phyloP scores from a whole-genome alignment of 768 basidiomycete genomes.

The Hemileccinum impolitum region DNA sequence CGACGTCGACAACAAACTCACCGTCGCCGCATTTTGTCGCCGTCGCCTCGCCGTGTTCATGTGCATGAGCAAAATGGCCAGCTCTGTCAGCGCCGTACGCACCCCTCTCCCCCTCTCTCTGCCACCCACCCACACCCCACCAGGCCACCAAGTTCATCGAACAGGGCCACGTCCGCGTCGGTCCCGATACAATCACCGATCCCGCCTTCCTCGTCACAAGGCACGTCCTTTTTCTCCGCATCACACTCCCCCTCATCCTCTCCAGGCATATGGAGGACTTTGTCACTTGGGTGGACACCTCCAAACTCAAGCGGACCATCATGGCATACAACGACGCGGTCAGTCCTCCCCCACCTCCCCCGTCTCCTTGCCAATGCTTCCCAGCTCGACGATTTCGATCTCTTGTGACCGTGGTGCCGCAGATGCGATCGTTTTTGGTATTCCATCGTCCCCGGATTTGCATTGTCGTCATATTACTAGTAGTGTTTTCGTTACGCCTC shows the following conservation, averaged over 20 bases:
- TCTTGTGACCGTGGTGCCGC: conserved; percentile 58
- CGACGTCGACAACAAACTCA: conserved; percentile 91
- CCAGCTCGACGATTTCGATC: conserved; percentile 92
- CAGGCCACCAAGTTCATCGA: conserved; percentile 97
- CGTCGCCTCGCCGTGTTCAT: conserved; percentile 89
- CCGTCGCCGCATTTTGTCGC: conserved; percentile 92
- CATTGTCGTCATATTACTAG: not conserved
- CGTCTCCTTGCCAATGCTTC: conserved; percentile 13
- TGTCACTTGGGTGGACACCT: conserved; percentile 98
- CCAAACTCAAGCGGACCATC: conserved; percentile 93
- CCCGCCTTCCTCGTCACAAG: conserved; percentile 94
- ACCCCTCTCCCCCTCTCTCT: not conserved
- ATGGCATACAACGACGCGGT: conserved; percentile 97
- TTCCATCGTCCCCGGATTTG: conserved; percentile 3
- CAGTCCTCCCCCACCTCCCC: conserved; percentile 12
- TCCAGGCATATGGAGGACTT: conserved; percentile 96
- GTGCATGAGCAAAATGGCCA: conserved; percentile 91
- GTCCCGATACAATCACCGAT: conserved; percentile 93
- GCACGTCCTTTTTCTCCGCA: conserved; percentile 34
- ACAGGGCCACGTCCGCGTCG: conserved; percentile 96
- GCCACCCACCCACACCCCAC: conserved; percentile 7
- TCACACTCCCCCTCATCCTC: conserved; percentile 1
- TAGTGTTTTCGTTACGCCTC: not conserved
- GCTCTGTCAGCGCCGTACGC: conserved; percentile 88
- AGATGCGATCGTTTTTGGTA: not conserved